Base-by-base conservation (phyloP, 192 early-diverging fungal genomes). In the Obelidium mucronatum region DNA sequence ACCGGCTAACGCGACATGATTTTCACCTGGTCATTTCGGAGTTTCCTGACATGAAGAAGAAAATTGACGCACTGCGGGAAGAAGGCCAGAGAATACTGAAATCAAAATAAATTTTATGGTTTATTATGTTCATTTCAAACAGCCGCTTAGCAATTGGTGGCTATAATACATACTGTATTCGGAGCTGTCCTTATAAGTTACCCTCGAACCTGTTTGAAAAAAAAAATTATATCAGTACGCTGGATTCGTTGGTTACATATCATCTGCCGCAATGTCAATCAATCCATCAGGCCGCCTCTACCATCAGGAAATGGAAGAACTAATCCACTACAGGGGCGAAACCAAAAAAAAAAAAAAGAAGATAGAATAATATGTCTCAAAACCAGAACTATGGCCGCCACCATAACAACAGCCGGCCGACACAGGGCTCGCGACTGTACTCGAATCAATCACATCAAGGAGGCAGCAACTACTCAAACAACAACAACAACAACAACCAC, bases 261-360 rank as follows among this genome's bases (percentile, higher is more conserved):
- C 77, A 22, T 77, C 74, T 26, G 51, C 72, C 8, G 60, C 58
- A 13, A 64, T 63, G 3, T 59, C 78, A 6, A 59, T 67, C 30
- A 64, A 78, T 40, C 26, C 78, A 19, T 78, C 77, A 30, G 73
- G 70, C 13, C 61, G 55, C 1, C 35, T 78, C 2, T 78, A 79
- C 37, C 31, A 74, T 36, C 62, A 79, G 52, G 80, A 79, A 75
- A 53, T 79, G 35, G 78, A 79, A n/a, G 78, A 79, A 54, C 54
- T 79, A 6, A 76, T 60, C 33, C 78, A 79, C 40, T 87, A 87
- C n/a, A n/a, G n/a, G n/a, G n/a, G n/a, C n/a, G n/a, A n/a, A n/a
- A n/a, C n/a, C n/a, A n/a, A n/a, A n/a, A n/a, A n/a, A n/a, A n/a
- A n/a, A n/a, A n/a, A n/a, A n/a, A n/a, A n/a, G n/a, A n/a, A n/a